Conservation (phyloP, 306 rosid species). For the Rosa persica region DNA sequence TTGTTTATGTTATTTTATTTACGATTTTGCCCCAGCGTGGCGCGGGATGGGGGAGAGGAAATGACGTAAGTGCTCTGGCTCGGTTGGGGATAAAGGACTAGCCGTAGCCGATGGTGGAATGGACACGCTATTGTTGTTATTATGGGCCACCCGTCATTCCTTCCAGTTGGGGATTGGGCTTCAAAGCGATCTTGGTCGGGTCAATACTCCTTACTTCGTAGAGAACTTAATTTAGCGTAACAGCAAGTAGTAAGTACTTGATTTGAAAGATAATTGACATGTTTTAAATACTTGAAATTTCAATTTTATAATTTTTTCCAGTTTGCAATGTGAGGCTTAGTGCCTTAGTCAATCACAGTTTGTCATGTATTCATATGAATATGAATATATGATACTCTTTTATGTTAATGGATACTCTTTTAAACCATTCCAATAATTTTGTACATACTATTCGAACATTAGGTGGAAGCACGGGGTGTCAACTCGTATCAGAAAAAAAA, state of each 20-base stretch:
- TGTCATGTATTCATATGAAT: too few relatives aligned
- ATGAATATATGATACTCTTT: too few relatives aligned
- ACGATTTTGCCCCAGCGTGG: background rate
- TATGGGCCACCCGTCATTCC: background rate
- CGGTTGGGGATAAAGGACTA: background rate
- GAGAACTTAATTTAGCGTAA: background rate
- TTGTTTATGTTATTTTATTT: background rate
- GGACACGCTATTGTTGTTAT: background rate
- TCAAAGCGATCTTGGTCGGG: background rate
- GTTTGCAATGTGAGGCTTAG: too few relatives aligned
- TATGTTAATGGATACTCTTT: too few relatives aligned
- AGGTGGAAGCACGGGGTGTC: too few relatives aligned
- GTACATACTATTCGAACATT: too few relatives aligned
- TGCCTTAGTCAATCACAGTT: too few relatives aligned
- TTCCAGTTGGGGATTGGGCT: background rate
- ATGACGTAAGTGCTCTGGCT: background rate
- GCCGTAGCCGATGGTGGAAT: background rate
- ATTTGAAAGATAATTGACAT: background rate
- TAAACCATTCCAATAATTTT: too few relatives aligned
- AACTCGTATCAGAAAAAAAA: too few relatives aligned
- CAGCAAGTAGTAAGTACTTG: background rate
- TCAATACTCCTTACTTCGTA: background rate
- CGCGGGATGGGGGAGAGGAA: background rate
- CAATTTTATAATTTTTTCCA: too few relatives aligned
- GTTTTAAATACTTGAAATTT: background rate